These are phyloP conservation scores for Zygosaccharomyces pseudorouxii DNA, from an alignment of 805 yeast genomes.

Conservation along the genomic window DNA sequence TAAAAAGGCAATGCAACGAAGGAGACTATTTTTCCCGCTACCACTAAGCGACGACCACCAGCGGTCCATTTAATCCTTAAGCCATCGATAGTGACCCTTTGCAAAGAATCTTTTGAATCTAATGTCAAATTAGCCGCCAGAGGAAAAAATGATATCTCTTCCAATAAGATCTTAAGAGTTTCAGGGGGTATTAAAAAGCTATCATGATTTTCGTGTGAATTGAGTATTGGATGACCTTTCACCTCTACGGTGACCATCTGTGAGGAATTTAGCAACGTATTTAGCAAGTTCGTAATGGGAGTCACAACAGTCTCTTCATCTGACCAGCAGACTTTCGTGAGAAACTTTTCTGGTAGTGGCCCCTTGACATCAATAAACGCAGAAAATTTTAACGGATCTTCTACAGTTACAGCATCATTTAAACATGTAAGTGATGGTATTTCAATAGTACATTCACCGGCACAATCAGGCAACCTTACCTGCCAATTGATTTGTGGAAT, in stretches of 20 bases:
- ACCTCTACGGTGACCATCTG: conserved; percentile 19
- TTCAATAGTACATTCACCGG: conserved; percentile 26
- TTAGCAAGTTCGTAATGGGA: conserved; percentile 30
- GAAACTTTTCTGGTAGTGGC: conserved; percentile 24
- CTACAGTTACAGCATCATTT: conserved; percentile 12
- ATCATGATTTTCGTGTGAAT: background rate
- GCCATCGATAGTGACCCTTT: conserved; percentile 38
- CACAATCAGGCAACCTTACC: conserved; percentile 37
- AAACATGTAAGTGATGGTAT: conserved; percentile 26
- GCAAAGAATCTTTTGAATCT: conserved; percentile 26
- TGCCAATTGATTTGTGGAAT: conserved; percentile 40
- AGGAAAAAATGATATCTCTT: conserved; percentile 20
- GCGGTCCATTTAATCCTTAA: conserved; percentile 35
- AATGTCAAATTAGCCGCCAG: conserved; percentile 23
- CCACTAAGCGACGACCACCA: conserved; percentile 32
- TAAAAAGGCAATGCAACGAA: conserved; percentile 34
- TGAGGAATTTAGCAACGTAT: conserved; percentile 21
- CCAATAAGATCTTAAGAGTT: conserved; percentile 14
- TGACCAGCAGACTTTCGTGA: conserved; percentile 29
- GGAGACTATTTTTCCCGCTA: conserved; percentile 39
- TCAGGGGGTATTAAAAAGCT: conserved; percentile 17
- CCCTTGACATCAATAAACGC: conserved; percentile 21
- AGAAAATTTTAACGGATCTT: conserved; percentile 3
- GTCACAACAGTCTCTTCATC: conserved; percentile 33
- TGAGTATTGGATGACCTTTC: conserved; percentile 13